Evolutionary conservation across 2,329 filamentous ascomycete genomes (phyloP), one percentile per base, ranked within the genome.

Genomic region (Talaromyces rugulosus): DNA sequence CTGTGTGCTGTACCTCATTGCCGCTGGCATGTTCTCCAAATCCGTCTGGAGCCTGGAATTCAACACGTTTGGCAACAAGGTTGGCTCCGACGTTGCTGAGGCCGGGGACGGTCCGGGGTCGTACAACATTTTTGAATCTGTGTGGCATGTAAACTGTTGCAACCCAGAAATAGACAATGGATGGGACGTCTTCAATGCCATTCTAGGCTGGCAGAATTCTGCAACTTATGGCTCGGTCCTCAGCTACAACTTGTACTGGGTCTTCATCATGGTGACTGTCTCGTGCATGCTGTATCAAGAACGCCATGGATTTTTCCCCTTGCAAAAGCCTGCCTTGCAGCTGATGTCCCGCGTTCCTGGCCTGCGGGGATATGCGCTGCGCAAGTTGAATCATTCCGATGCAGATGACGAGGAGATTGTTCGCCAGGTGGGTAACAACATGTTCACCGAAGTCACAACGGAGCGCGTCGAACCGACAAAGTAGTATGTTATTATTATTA

Each of bases 101-200:
- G 81, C 81, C 14, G 87, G 87, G 1, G 75, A 81, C 27, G 90
- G 91, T 0, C 83, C 90, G 0, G 90, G 91, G 4, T 91, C 88
- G 1, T 94, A 94, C 74, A 88, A 95, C 68, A 92, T 94, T 67
- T 82, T 85, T 61, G 81, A 88, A 69, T 91, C 85, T 65, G 89
- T 95, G 27, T 94, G 91, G 90, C 90, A 94, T 70, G 85, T 94
- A 59, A 92, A 93, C 70, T 96, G 90, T 80, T 95, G 91, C 74
- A 93, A 85, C 69, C 89, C 91, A 0, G 78, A 86, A 58, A 76
- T 88, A 44, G 87, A 91, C 65, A 87, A 88, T 42, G 90, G 89
- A 52, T 96, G 91, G 92, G 91, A 90, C 60, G 87, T 96, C 66
- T 92, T 96, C 81, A 94, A 96, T 69, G 87, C 90, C 62, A 82